Evolutionary conservation across 2,329 filamentous ascomycete species (phyloP).

Genomic region (Aureobasidium sp.): DNA sequence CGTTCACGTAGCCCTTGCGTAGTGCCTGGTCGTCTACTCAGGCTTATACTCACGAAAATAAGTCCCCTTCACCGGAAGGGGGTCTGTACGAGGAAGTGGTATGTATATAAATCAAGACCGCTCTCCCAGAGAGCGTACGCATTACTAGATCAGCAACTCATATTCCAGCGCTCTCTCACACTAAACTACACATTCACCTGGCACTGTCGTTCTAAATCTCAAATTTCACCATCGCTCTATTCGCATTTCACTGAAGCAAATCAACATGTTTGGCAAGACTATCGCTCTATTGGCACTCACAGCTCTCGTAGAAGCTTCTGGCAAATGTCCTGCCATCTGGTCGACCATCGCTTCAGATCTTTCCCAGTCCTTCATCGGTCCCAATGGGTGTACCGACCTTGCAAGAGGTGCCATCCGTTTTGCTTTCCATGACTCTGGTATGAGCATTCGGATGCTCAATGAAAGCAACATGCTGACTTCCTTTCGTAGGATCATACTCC

Average conservation of each 20-base stretch:
- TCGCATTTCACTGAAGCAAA: neutral
- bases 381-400: conserved; percentile 26
- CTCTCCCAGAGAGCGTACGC: neutral
- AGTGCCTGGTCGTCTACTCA: neutral
- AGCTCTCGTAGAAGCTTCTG: neutral
- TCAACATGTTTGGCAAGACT: conserved; percentile 1
- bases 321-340: conserved; percentile 28
- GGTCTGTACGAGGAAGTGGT: neutral
- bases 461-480: neutral
- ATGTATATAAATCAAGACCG: neutral
- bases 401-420: conserved; percentile 30
- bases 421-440: conserved; percentile 35
- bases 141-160: neutral
- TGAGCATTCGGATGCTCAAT: neutral
- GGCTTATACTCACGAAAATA: neutral
- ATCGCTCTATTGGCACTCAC: neutral
- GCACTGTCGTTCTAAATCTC: neutral
- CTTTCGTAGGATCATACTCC: conserved; percentile 18
- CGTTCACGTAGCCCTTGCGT: neutral
- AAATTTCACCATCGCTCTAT: neutral
- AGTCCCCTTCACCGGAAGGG: neutral
- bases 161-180: neutral
- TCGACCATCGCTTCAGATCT: conserved; percentile 26
- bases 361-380: conserved; percentile 23
- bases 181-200: neutral